Evolutionary conservation across 177 flowering plant genomes (phyloP).

Genomic region (Vitis hybrid): DNA sequence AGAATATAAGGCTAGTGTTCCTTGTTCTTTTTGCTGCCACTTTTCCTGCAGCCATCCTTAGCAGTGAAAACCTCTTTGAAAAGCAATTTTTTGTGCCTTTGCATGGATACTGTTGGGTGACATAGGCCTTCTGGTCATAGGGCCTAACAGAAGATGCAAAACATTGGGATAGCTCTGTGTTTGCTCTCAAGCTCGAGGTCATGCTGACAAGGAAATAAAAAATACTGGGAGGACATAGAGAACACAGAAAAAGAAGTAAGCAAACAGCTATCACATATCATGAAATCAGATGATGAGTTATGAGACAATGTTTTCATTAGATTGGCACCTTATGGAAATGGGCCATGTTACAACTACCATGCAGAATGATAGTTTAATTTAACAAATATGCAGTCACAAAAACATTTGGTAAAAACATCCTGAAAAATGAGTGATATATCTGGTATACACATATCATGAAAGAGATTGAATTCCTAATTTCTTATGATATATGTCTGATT

Average conservation of each 20-base stretch:
- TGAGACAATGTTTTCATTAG: too few species aligned
- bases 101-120: constrained; percentile 1
- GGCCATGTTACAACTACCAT: too few species aligned
- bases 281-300: too few species aligned
- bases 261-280: too few species aligned
- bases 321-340: too few species aligned
- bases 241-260: not conserved
- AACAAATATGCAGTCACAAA: too few species aligned
- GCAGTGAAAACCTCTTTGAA: constrained; percentile 3
- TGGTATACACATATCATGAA: too few species aligned
- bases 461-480: too few species aligned
- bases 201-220: constrained; percentile 13
- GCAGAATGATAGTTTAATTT: too few species aligned
- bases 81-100: constrained; percentile 4
- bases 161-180: constrained; percentile 25
- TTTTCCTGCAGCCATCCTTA: constrained; percentile 4
- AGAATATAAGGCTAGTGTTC: constrained; percentile 7
- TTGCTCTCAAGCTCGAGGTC: constrained; percentile 25
- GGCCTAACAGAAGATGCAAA: constrained; percentile 3
- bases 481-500: too few species aligned
- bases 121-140: not conserved
- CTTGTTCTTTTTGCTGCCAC: not conserved
- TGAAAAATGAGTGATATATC: too few species aligned
- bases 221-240: not conserved
- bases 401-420: too few species aligned